phyloP scores from a whole-genome alignment of 768 basidiomycete genomes.

The Lentinus tigrinus region DNA sequence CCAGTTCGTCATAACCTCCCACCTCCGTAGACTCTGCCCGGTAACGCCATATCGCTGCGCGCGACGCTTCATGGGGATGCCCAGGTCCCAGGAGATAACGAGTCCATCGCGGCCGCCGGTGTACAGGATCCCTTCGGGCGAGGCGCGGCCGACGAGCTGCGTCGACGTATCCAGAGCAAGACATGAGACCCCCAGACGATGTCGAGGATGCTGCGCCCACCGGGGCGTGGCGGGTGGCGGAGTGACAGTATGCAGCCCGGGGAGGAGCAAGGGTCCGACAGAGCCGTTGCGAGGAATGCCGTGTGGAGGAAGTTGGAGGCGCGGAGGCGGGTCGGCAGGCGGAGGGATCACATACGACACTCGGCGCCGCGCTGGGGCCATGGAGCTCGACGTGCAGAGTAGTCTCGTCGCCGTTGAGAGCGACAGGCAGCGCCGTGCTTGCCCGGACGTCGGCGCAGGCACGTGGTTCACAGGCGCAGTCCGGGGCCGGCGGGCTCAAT shows the following conservation, averaged over 20 bases:
- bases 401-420: background rate
- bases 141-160: conserved; percentile 56
- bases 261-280: conserved; percentile 65
- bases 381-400: background rate
- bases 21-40: conserved; percentile 40
- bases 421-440: no score
- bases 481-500: no score
- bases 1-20: conserved; percentile 89
- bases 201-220: conserved; percentile 59
- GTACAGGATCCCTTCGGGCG: conserved; percentile 87
- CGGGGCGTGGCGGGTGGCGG: conserved; percentile 9
- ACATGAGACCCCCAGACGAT: conserved; percentile 82
- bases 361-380: conserved; percentile 54
- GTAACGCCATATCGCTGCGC: conserved; percentile 28
- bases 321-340: conserved; percentile 58
- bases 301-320: conserved; percentile 68
- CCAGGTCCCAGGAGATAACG: conserved; percentile 85
- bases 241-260: conserved; percentile 26
- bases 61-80: conserved; percentile 57
- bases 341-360: conserved; percentile 89
- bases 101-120: conserved; percentile 88
- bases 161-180: conserved; percentile 89
- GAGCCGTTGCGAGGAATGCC: conserved; percentile 64
- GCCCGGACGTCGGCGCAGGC: no score
- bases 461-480: no score